Base-by-base conservation (phyloP, 345 rosid species). In the Camelina hispida region DNA sequence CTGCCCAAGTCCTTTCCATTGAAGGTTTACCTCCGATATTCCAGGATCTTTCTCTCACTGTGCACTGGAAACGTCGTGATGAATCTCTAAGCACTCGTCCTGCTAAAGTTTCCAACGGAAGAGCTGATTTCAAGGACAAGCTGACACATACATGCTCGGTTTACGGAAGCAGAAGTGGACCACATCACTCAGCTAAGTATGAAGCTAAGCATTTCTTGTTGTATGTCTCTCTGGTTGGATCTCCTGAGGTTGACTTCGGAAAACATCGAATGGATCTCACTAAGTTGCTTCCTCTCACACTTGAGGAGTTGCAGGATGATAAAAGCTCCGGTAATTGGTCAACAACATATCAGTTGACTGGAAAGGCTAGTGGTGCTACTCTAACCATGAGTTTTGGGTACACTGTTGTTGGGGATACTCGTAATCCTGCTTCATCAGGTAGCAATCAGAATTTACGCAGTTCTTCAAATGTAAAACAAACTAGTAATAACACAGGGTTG, bases 211-310 rank as follows among this genome's bases (percentile, higher is more conserved):
- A 89, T 86, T 94, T 91, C 84, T 81, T 91, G 86, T 86, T 94
- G 42, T 89, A 83, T 75, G 93, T 83, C 40, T 75, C 87, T 44
- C 80, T 85, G 68, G 75, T 79, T 74, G 89, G 85, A 71, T 78
- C 81, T 16, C 90, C 86, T 1, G 97, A 86, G 62, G 81, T 88
- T 82, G 97, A 94, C 83, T 78, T 94, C 82, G 98, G 98, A 43
- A 94, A 91, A 86, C 98, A 94, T 76, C 89, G 97, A 66, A 85
- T 94, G 79, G 98, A 94, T 62, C 93, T 94, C 68, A 88, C 98
- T 0, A 88, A 88, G 69, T 74, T 94, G 80, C 94, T 94, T 79
- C 98, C 98, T 58, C 87, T 89, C 71, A 88, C 98, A 15, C 78
- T 91, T 78, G 98, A 94, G 83, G 98, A 91, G 74, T 69, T 94